Evolutionary conservation across 306 rosid species (phyloP), one percentile per base, ranked within the genome.

Genomic region (Clitoria ternatea): DNA sequence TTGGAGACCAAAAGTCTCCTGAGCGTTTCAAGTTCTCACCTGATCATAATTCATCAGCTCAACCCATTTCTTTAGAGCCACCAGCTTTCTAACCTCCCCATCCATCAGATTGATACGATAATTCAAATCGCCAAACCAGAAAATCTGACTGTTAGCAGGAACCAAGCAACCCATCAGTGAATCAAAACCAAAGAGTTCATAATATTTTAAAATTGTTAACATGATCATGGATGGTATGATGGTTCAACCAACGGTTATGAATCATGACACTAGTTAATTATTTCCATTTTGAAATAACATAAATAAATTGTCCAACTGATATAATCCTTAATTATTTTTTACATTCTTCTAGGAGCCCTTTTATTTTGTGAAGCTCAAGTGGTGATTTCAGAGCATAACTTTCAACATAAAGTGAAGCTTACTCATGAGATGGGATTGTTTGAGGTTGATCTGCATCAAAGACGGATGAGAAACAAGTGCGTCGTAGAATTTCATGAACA

Each of bases 121-220:
- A 76, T 94, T 94, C 80, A 94, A 81, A 83, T 94, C 97, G 26
- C 99, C 96, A 76, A 94, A 89, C 99, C 97, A 94, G 83, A 94
- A 89, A 40, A 94, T 85, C 70, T 94, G 92, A 73, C 99, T 91
- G 96, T 61, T 57, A 17, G 61, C 70, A 69, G 10, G 40, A 80
- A 74, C 30, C 59, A 81, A 74, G 35, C 59, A 81, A 36, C 17
- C 39, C 18, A 50, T 79, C 26, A 85, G 40, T 66, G 37, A 72
- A 35, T 72, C 14, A 36, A 44, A 18, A n/a, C 14, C 43, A 44
- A 18, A n/a, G 60, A 59, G 67, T 72, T 32, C 55, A 32, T 27
- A 59, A 32, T 5, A 27, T 14, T 8, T 7, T 56, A 8, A 30
- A 14, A 9, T 29, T 18, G 1, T 44, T 44, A 9, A 14, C 8